These are phyloP conservation scores for Erucastrum elatum DNA, from an alignment of 345 rosid genomes.

Conservation along the genomic window DNA sequence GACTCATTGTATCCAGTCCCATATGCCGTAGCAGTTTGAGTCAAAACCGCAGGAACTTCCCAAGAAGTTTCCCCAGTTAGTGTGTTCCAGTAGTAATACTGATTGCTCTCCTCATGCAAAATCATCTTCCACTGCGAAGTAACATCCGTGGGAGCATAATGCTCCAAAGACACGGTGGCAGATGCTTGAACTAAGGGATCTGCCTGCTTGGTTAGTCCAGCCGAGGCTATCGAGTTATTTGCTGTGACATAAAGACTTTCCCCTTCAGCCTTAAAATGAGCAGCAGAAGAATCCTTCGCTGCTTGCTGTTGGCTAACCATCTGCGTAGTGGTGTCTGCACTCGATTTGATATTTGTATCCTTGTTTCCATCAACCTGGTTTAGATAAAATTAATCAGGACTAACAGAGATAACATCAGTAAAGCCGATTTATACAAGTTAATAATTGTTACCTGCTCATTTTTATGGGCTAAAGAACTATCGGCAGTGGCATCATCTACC, in stretches of 20 bases:
- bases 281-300: slow-evolving; percentile 38
- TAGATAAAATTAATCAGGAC: slow-evolving; percentile 15
- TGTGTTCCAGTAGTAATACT: slow-evolving; percentile 90
- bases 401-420: slow-evolving; percentile 15
- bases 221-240: slow-evolving; percentile 26
- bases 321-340: slow-evolving; percentile 37
- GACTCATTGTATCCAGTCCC: slow-evolving; percentile 41
- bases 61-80: slow-evolving; percentile 98
- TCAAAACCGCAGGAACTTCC: slow-evolving; percentile 71
- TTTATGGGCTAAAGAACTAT: slow-evolving; percentile 41
- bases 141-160: slow-evolving; percentile 51
- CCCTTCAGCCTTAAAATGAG: slow-evolving; percentile 31
- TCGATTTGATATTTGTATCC: slow-evolving; percentile 38
- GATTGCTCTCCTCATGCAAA: slow-evolving; percentile 85
- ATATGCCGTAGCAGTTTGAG: slow-evolving; percentile 43
- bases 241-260: slow-evolving; percentile 41
- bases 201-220: slow-evolving; percentile 43
- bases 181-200: slow-evolving; percentile 41
- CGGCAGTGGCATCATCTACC: slow-evolving; percentile 34
- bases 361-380: slow-evolving; percentile 49
- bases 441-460: slow-evolving; percentile 54
- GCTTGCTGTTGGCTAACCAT: slow-evolving; percentile 38
- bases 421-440: not conserved
- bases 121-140: slow-evolving; percentile 78
- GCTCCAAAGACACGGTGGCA: slow-evolving; percentile 45